Evolutionary conservation across 805 yeast species (phyloP).

Genomic region (Wickerhamiella brachini): DNA sequence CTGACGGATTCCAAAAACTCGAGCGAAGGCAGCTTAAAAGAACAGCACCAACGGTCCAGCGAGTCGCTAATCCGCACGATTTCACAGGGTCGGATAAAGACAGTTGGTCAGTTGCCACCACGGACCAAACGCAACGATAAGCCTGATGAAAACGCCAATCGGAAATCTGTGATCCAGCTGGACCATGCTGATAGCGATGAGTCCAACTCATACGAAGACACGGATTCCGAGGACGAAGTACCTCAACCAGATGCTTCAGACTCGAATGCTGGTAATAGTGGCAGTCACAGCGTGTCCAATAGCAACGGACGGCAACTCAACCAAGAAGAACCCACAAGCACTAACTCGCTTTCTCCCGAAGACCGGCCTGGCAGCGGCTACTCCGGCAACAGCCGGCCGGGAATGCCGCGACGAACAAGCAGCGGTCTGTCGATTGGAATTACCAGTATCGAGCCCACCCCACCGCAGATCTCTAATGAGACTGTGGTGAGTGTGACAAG

Average conservation of each 20-base stretch:
- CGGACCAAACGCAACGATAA: neutral
- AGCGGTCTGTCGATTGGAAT: slow-evolving; percentile 13
- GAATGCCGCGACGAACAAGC: neutral
- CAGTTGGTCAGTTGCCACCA: neutral
- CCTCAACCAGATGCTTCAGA: neutral
- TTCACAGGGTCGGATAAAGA: neutral
- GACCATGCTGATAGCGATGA: slow-evolving; percentile 10
- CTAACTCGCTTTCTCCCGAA: neutral
- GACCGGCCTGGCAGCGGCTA: neutral
- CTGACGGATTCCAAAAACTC: neutral
- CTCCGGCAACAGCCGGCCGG: neutral
- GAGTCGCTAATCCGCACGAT: neutral
- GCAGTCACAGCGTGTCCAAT: neutral
- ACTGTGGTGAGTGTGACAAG: slow-evolving; percentile 17
- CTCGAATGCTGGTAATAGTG: neutral
- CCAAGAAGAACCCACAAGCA: neutral
- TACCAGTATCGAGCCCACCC: slow-evolving; percentile 16
- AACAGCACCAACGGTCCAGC: neutral
- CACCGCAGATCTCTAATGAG: slow-evolving; percentile 18
- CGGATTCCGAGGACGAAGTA: slow-evolving; percentile 11
- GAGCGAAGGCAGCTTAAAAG: neutral
- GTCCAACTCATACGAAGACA: neutral
- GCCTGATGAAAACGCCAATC: neutral
- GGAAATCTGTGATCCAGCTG: slow-evolving; percentile 11
- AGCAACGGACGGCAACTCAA: neutral